These are phyloP conservation scores for Coprinopsis strossmayeri DNA, from an alignment of 768 basidiomycete species.

Conservation along the genomic window DNA sequence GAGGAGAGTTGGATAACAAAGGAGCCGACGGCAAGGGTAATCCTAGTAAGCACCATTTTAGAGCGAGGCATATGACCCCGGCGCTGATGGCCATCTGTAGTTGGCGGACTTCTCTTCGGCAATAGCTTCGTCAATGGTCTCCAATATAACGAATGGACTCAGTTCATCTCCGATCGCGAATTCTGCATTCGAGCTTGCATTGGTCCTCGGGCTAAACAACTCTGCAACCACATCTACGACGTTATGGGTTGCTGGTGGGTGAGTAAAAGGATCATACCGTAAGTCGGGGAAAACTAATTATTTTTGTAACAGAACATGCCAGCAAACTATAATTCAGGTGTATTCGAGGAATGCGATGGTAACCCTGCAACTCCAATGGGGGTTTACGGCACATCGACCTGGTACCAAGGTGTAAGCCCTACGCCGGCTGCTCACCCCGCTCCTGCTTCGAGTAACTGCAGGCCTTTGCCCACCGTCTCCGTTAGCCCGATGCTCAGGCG, in stretches of 20 bases:
- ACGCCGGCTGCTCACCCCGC: constrained; percentile 56
- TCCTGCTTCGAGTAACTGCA: constrained; percentile 63
- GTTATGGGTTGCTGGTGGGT: constrained; percentile 57
- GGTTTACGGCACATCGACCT: constrained; percentile 67
- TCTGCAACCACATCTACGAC: constrained; percentile 79
- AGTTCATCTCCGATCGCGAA: constrained; percentile 60
- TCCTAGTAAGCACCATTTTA: constrained; percentile 23
- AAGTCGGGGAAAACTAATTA: neutral
- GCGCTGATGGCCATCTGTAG: constrained; percentile 23
- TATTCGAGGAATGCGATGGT: constrained; percentile 62
- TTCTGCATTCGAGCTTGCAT: constrained; percentile 76
- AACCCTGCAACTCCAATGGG: constrained; percentile 62
- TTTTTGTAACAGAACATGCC: constrained; percentile 55
- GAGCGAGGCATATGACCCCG: neutral
- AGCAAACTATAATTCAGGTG: constrained; percentile 51
- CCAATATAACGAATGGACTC: constrained; percentile 80
- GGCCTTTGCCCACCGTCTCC: constrained; percentile 27
- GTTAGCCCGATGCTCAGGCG: constrained; percentile 21
- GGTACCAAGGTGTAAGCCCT: constrained; percentile 51
- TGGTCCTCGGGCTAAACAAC: constrained; percentile 45
- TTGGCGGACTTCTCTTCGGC: constrained; percentile 69
- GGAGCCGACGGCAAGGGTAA: constrained; percentile 58
- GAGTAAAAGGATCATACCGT: constrained; percentile 7
- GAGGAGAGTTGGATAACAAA: constrained; percentile 70
- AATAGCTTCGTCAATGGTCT: constrained; percentile 42